Percentiles rank a stretch among this genome's conserved stretches.
These are phyloP conservation scores for Deuterostichococcus epilithicus DNA, from an alignment of 139 green algal genomes.

Conservation along the genomic window DNA sequence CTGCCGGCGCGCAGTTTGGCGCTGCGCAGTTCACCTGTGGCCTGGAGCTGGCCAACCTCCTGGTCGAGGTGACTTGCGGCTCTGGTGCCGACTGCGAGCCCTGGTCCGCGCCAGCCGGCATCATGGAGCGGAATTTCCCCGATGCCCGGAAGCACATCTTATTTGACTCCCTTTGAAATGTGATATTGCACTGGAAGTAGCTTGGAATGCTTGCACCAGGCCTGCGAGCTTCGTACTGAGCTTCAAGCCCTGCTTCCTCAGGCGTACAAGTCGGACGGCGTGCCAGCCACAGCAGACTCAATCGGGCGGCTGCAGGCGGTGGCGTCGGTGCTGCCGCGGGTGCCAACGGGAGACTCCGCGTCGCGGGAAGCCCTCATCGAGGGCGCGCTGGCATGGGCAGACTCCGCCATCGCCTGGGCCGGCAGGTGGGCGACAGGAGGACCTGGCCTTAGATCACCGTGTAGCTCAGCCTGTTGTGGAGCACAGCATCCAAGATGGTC, in stretches of 20 bases:
- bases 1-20: not conserved
- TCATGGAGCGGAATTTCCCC: not conserved
- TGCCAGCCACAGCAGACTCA: not conserved
- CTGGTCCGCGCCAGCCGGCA: too few species aligned
- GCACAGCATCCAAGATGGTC: too few species aligned
- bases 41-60: slow-evolving; percentile 1
- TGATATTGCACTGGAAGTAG: too few species aligned
- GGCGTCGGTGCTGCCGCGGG: not conserved
- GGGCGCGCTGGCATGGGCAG: not conserved
- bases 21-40: slow-evolving; percentile 12
- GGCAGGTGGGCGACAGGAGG: not conserved
- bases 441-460: too few species aligned
- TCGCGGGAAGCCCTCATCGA: not conserved
- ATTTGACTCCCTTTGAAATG: too few species aligned
- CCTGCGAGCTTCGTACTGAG: not conserved
- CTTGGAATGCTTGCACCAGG: not conserved
- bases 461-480: too few species aligned
- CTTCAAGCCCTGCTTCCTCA: not conserved
- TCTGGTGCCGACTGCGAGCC: too few species aligned
- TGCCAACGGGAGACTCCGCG: not conserved
- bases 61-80: slow-evolving; percentile 2
- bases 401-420: not conserved
- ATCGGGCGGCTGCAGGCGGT: not conserved
- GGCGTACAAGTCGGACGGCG: not conserved
- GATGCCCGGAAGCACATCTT: too few species aligned